phyloP scores from a whole-genome alignment of 176 grass and related monocot species.

The Rhipidocladum racemiflorum region DNA sequence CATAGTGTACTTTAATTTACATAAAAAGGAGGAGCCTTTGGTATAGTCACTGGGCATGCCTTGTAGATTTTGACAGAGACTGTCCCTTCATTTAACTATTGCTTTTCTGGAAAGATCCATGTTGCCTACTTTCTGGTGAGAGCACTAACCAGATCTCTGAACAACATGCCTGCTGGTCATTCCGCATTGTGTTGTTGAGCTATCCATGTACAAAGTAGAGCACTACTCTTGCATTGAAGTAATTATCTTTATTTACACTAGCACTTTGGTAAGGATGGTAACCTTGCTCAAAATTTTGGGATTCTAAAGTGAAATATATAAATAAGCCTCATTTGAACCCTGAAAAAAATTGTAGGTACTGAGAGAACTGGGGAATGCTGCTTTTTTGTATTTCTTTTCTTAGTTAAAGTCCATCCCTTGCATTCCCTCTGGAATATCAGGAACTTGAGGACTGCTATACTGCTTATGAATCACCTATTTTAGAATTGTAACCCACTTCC shows the following conservation, averaged over 20 bases:
- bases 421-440: not conserved
- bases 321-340: not conserved
- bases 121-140: slow-evolving; percentile 3
- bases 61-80: slow-evolving; percentile 3
- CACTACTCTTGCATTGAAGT: not conserved
- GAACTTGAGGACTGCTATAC: not conserved
- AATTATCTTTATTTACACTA: not conserved
- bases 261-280: not conserved
- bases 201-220: slow-evolving; percentile 1
- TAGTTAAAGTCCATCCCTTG: not conserved
- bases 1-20: slow-evolving; percentile 10
- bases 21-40: not conserved
- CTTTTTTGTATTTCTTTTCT: not conserved
- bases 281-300: not conserved
- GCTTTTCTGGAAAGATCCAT: slow-evolving; percentile 26
- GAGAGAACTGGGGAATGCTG: not conserved
- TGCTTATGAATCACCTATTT: not conserved
- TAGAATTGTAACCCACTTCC: not conserved
- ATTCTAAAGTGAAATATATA: not conserved
- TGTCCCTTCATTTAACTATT: not conserved
- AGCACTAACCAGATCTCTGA: slow-evolving; percentile 2
- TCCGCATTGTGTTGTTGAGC: slow-evolving; percentile 16
- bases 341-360: not conserved
- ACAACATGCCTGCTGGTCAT: not conserved
- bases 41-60: not conserved